Base-by-base conservation (phyloP, 83 land plant genomes). In the Picea abies region DNA sequence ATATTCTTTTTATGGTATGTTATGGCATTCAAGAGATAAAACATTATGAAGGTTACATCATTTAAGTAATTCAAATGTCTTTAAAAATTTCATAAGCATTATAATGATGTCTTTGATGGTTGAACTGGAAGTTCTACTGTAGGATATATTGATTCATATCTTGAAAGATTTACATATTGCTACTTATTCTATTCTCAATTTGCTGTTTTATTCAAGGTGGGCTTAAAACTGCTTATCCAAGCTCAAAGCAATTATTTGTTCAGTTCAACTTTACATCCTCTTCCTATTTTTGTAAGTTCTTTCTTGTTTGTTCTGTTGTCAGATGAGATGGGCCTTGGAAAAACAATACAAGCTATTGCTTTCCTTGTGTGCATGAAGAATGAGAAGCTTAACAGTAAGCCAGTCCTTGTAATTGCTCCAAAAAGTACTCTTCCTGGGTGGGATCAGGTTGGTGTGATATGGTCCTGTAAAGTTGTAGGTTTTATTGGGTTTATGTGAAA, bases 241-340 rank as follows among this genome's bases (percentile, higher is more conserved):
- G 20, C 23, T 76, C 20, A 16, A 26, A 25, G 23, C 44, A 37
- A n/a, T 82, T 39, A 19, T 5, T 15, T 79, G 9, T 23, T 19
- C 44, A 29, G 20, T n/a, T 44, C 23, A 20, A 10, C n/a, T 69
- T 16, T 82, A 25, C 39, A 16, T 3, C 20, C 3, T 60, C 17
- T 44, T 71, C 11, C 61, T n/a, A 35, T 47, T 56, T 71, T 65
- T 73, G 62, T 56, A 49, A 82, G 8, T 17, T 23, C 6, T 41
- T 11, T 26, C 47, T 12, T 44, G 15, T 71, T 60, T 76, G 12
- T 17, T 72, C 5, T 64, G 73, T 83, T 62, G 64, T 78, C 87
- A 87, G 89, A 87, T 77, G 89, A 87, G 84, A 87, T 87, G 89
- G 89, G 89, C 35, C 82, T 87, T 22, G 89, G 89, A n/a, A 87